Base-by-base conservation (phyloP, 1,139 yeast genomes). In the Wickerhamiella infanticola region DNA sequence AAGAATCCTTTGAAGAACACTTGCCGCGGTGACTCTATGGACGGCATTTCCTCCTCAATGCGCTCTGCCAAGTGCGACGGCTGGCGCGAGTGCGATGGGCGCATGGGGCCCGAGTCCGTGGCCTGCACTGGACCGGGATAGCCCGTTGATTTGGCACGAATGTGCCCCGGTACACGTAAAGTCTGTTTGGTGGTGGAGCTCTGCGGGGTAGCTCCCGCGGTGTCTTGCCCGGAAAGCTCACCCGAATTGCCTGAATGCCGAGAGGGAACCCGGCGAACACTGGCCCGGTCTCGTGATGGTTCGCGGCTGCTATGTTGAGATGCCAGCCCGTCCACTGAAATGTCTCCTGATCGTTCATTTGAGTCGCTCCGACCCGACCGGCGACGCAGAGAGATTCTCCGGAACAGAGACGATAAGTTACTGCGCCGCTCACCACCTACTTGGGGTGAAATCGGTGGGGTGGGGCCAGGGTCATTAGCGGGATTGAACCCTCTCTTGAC, bases 1-100 rank as follows among this genome's bases (percentile, higher is more conserved):
- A 90, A 90, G 58, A 90, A 86, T 1, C 97, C 97, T 62, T 88
- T 86, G 61, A 90, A 73, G 67, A 86, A 86, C 53, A 88, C 74
- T 3, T 95, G 88, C 64, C 82, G 82, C 52, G 95, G 95, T 59
- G 79, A 84, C 59, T 86, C 95, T 60, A 88, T 86, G 0, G 95
- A 85, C 27, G 94, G 95, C 96, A 88, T 86, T 13, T 82, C 67
- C 44, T 82, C 42, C 24, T 41, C 45, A 35, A 36, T 44, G 35
- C 41, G 39, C n/a, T 35, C 46, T 6, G 42, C 24, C 7, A 40
- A 46, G n/a, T 36, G 37, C 56, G 58, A 39, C 66, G 69, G 35
- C 45, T 9, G n/a, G 29, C 23, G 27, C 41, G 41, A 9, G 42
- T 7, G 11, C 27, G 35, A 25, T 11, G 46, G 37, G 24, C 27